Evolutionary conservation across 2,329 filamentous ascomycete species (phyloP).

Genomic region (Colletotrichum sojae): DNA sequence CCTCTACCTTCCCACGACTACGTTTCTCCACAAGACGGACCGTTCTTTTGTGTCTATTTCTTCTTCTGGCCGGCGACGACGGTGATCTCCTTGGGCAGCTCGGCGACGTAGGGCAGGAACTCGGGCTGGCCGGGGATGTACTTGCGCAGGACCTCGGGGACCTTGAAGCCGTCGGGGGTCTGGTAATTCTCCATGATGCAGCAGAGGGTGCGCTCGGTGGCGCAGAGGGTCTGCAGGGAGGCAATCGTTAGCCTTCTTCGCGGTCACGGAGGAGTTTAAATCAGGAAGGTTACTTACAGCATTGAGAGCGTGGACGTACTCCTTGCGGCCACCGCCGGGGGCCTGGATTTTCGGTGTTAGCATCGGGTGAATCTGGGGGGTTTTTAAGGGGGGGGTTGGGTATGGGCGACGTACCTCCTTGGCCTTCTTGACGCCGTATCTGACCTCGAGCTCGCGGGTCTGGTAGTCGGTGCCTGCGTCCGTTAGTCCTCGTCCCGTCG

Average conservation of each 20-base stretch:
- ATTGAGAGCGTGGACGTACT: conserved; percentile 95
- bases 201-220: conserved; percentile 92
- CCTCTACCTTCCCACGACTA: too few relatives aligned
- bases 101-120: conserved; percentile 90
- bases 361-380: neutral
- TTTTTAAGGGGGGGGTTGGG: neutral
- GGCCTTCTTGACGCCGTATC: conserved; percentile 83
- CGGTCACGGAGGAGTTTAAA: conserved; percentile 49
- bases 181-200: conserved; percentile 98
- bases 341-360: conserved; percentile 26
- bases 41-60: neutral
- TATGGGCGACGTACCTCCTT: conserved; percentile 33
- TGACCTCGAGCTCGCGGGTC: conserved; percentile 91
- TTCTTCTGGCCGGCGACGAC: conserved; percentile 49
- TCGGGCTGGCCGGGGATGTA: conserved; percentile 92
- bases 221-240: conserved; percentile 75
- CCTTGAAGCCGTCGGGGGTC: conserved; percentile 85
- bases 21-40: too few relatives aligned
- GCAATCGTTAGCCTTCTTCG: conserved; percentile 48
- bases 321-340: conserved; percentile 70
- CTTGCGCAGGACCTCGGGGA: conserved; percentile 87
- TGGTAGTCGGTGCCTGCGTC: conserved; percentile 69
- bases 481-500: neutral
- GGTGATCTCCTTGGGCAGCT: conserved; percentile 79
- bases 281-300: conserved; percentile 62